These are phyloP conservation scores for Smittium mucronatum DNA, from an alignment of 371 early-diverging fungal genomes.

Conservation along the genomic window DNA sequence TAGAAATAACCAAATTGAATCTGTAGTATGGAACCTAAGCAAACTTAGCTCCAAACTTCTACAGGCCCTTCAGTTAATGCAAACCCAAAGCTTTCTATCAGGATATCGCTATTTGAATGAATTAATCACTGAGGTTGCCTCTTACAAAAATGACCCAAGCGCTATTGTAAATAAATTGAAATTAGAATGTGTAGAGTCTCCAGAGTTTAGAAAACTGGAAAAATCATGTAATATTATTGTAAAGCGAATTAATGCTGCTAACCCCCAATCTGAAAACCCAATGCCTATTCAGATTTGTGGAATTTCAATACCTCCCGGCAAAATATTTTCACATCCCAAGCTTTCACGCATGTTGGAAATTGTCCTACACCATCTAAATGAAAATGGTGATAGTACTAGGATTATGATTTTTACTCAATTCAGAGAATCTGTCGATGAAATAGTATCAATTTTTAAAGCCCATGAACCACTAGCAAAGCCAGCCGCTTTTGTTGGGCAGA, in stretches of 20 bases:
- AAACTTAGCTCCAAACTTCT: constrained; percentile 23
- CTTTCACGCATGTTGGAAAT: constrained; percentile 47
- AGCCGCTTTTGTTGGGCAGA: constrained; percentile 76
- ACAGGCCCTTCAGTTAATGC: constrained; percentile 28
- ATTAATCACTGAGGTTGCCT: constrained; percentile 17
- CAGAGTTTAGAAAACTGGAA: constrained; percentile 21
- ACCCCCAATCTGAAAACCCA: constrained; percentile 12
- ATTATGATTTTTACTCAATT: constrained; percentile 82
- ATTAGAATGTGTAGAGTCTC: constrained; percentile 27
- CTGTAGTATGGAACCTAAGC: constrained; percentile 20
- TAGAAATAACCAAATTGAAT: not conserved
- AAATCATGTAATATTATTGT: not conserved
- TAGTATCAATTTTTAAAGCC: constrained; percentile 42
- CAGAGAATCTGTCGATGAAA: constrained; percentile 79
- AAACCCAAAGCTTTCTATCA: constrained; percentile 27
- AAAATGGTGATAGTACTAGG: constrained; percentile 37
- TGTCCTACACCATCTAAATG: constrained; percentile 52
- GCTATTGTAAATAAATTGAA: constrained; percentile 16
- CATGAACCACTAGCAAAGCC: constrained; percentile 57
- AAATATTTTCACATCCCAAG: constrained; percentile 65
- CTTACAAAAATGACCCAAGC: constrained; percentile 11
- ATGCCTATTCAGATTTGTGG: constrained; percentile 18
- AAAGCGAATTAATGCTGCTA: constrained; percentile 12
- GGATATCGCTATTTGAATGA: constrained; percentile 18
- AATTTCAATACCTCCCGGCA: constrained; percentile 34